Percentiles rank a stretch among this genome's conserved stretches.
These are phyloP conservation scores for Cadophora sp. DNA, from an alignment of 2,329 filamentous ascomycete species.

Conservation along the genomic window DNA sequence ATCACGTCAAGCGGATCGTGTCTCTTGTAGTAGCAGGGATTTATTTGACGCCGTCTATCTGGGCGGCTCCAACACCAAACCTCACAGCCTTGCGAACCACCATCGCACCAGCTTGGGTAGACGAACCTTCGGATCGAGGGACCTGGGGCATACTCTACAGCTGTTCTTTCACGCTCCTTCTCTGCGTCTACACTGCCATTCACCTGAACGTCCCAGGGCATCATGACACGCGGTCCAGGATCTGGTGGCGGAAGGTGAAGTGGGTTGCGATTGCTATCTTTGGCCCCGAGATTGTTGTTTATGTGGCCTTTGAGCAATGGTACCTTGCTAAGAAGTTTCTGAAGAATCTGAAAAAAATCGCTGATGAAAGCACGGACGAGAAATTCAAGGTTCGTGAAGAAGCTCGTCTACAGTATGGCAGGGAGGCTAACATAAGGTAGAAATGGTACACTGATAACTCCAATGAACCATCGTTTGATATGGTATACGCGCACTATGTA, in stretches of 20 bases:
- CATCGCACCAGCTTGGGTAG: neutral
- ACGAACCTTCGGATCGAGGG: neutral
- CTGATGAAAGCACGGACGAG: neutral
- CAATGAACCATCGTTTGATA: constrained; percentile 11
- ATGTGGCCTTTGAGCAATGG: constrained; percentile 23
- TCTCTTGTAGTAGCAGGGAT: neutral
- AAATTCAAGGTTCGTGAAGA: constrained; percentile 1
- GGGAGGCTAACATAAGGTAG: neutral
- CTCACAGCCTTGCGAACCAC: neutral
- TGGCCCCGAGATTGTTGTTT: constrained; percentile 22
- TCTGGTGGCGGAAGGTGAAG: constrained; percentile 20
- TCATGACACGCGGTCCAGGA: neutral
- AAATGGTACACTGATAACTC: neutral
- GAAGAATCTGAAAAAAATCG: constrained; percentile 1
- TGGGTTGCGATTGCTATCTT: constrained; percentile 27
- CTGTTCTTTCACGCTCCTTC: constrained; percentile 19
- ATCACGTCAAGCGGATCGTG: neutral
- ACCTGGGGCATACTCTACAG: constrained; percentile 21
- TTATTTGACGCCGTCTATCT: neutral
- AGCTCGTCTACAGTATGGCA: neutral
- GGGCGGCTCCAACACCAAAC: neutral
- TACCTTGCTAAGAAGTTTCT: constrained; percentile 13
- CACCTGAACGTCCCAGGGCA: constrained; percentile 25
- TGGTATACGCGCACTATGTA: constrained; percentile 24
- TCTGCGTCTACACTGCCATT: constrained; percentile 29